Evolutionary conservation across 495 filamentous ascomycete species (phyloP).

Genomic region (Physcia stellaris): DNA sequence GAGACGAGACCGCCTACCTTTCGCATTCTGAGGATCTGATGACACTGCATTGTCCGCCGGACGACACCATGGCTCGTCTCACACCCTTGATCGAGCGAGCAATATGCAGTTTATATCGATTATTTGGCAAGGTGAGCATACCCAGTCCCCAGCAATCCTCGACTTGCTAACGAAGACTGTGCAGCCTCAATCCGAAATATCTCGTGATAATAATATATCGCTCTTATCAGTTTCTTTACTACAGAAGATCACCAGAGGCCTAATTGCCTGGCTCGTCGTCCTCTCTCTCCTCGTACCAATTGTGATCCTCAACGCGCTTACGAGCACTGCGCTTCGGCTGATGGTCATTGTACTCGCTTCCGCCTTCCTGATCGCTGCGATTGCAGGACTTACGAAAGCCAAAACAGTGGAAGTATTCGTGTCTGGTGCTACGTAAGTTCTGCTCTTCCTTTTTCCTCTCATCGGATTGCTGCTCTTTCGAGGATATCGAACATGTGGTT

Average conservation of each 20-base stretch:
- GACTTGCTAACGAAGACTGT: not conserved
- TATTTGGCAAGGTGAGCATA: slow-evolving; percentile 14
- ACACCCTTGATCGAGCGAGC: slow-evolving; percentile 18
- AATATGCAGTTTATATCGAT: slow-evolving; percentile 13
- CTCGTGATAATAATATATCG: slow-evolving; percentile 15
- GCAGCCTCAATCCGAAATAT: slow-evolving; percentile 7
- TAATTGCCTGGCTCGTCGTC: slow-evolving; percentile 17
- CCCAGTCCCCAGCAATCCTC: not conserved
- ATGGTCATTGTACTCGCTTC: slow-evolving; percentile 18
- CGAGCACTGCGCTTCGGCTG: slow-evolving; percentile 14
- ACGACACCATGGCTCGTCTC: slow-evolving; percentile 15
- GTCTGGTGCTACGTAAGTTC: slow-evolving; percentile 14
- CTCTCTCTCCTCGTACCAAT: slow-evolving; percentile 21
- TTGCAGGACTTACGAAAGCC: slow-evolving; percentile 10
- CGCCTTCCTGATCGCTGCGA: slow-evolving; percentile 2
- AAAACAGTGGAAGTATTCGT: slow-evolving; percentile 9
- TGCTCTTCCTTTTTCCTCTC: too few species aligned
- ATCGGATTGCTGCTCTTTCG: too few species aligned
- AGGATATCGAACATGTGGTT: too few species aligned
- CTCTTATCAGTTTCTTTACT: slow-evolving; percentile 18
- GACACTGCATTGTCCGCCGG: slow-evolving; percentile 10
- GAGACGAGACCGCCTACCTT: slow-evolving; percentile 21
- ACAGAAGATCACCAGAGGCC: slow-evolving; percentile 9
- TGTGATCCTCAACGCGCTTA: slow-evolving; percentile 16
- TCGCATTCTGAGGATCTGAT: slow-evolving; percentile 15